Percentiles rank a stretch among this genome's conserved stretches.
phyloP scores from a whole-genome alignment of 2,329 filamentous ascomycete species.

The Scleromitrula shiraiana region DNA sequence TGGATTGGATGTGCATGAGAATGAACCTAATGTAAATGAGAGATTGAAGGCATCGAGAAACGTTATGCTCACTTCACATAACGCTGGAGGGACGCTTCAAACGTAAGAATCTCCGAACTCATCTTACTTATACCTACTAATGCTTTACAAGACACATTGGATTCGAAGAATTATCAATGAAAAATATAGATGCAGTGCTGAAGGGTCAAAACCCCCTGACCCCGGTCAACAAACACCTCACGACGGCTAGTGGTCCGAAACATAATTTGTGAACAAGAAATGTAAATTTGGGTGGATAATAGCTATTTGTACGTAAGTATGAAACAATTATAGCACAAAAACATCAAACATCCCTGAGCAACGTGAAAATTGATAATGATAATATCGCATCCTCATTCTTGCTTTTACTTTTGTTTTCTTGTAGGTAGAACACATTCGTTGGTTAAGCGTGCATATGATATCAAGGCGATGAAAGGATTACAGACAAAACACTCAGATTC shows the following conservation, averaged over 20 bases:
- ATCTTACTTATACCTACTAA: background rate
- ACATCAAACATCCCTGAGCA: too few species aligned
- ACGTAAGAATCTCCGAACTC: slow-evolving; percentile 31
- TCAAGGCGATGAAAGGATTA: too few species aligned
- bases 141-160: slow-evolving; percentile 34
- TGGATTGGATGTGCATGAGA: slow-evolving; percentile 56
- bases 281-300: background rate
- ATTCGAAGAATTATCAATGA: slow-evolving; percentile 59
- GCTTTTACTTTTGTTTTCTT: too few species aligned
- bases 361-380: too few species aligned
- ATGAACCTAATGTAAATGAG: slow-evolving; percentile 42
- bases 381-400: too few species aligned
- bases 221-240: slow-evolving; percentile 27
- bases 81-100: slow-evolving; percentile 58
- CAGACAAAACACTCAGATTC: too few species aligned
- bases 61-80: slow-evolving; percentile 55
- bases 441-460: too few species aligned
- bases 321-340: too few species aligned
- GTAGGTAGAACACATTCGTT: too few species aligned
- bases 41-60: slow-evolving; percentile 24
- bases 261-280: background rate
- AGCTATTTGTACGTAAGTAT: background rate
- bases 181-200: slow-evolving; percentile 56
- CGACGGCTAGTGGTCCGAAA: slow-evolving; percentile 2
- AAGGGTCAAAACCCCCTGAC: slow-evolving; percentile 25